Evolutionary conservation across 495 filamentous ascomycete species (phyloP), one percentile per base, ranked within the genome.

Genomic region (Daldinia decipiens): DNA sequence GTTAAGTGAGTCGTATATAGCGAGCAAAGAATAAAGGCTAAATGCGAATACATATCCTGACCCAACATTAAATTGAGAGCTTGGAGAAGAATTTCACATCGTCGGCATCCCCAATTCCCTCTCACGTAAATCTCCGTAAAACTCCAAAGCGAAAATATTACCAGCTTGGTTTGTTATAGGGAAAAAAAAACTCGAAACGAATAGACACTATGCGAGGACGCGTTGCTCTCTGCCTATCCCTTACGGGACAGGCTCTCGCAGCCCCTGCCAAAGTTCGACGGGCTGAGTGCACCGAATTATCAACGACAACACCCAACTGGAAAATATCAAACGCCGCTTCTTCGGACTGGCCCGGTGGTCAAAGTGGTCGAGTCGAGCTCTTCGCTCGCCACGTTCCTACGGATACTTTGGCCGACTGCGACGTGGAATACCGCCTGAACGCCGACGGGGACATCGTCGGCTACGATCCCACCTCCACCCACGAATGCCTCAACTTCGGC

Each of bases 331-430:
- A 74, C 34, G 71, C 71, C 4, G 54, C 36, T 1, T 74, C 71
- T 4, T 74, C 71, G 8, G 71, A 74, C 67, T 74, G 71, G 71
- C 71, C 71, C 12, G 71, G 71, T 3, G 66, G 66, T 0, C 53
- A 31, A 0, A 38, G 62, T 17, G 71, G 71, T 0, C 71, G 71
- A 4, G 71, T 74, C n/a, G 61, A 74, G 62, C 52, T 74, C 12
- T 74, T 70, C 53, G 62, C 71, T 9, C 62, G 21, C 8, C 71
- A 74, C 59, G 12, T 55, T 6, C 67, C 71, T 6, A 74, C 71
- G 29, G n/a, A 26, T 9, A 38, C 39, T 1, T 19, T 52, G 38
- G 21, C 59, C 1, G 62, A 54, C 24, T 74, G 71, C 59, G 67
- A 70, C 67, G 71, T 74, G 26, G 51, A 67, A n/a, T 74, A 74